Base-by-base conservation (phyloP, 2,329 filamentous ascomycete species). In the Fusarium brevicatenulatum region DNA sequence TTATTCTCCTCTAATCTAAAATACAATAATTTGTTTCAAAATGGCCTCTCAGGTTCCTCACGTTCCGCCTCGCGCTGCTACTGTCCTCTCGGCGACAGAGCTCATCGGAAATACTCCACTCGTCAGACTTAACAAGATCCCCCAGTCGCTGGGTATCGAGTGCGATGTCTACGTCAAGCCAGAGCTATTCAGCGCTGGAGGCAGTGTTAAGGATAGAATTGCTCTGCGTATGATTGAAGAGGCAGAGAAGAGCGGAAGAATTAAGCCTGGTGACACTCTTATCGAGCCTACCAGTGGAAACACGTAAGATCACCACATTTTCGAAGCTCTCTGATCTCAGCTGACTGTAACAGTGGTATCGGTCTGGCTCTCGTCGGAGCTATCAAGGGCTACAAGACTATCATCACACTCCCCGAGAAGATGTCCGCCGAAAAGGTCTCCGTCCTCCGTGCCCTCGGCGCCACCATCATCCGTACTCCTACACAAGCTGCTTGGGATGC, bases 341-440 rank as follows among this genome's bases (percentile, higher is more conserved):
- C 68, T 71, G 47, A 71, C 53, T 13, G 9, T 53, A 15, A 42
- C 21, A 88, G 86, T 65, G 96, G 96, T 75, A 99, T 99, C 75
- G 96, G 96, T 28, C 88, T 99, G 44, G 96, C 96, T 34, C 90
- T 99, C 39, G 95, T 98, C 23, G 95, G 91, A 65, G 96, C 96
- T 21, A 93, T 99, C 79, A 98, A 98, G 86, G 95, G 95, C 75
- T 99, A 98, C 88, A 95, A 95, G 84, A 97, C 95, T 44, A 98
- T 99, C 84, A 99, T 99, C 82, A 99, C 96, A 16, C 90, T 99
- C 50, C 96, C 96, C 57, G 96, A 99, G 85, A 99, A 99, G 88
- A 99, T 99, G 96, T 98, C 95, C 3, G 93, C 95, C 53, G 96
- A 99, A 84, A 99, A 99, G 84, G 96, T 99, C 43, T 93, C 95